Percentiles rank a stretch among this genome's conserved stretches.
These are phyloP conservation scores for Cryptococcus sp. DNA, from an alignment of 1,284 basidiomycete species.

Conservation along the genomic window DNA sequence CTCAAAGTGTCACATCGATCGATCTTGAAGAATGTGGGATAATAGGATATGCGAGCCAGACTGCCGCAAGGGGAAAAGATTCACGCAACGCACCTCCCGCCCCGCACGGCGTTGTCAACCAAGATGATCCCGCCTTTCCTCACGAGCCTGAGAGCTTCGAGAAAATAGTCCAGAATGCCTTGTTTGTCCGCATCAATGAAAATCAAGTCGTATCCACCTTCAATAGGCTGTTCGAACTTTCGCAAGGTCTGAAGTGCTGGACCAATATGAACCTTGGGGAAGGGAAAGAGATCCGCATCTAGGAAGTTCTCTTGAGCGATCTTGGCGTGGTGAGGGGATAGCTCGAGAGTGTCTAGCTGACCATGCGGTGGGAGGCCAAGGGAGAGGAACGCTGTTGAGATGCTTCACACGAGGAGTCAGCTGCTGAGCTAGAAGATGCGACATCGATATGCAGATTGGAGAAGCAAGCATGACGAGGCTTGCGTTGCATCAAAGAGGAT, in stretches of 20 bases:
- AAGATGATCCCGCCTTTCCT: constrained; percentile 42
- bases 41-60: no score
- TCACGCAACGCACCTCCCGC: constrained; percentile 33
- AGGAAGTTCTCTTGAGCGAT: constrained; percentile 42
- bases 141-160: constrained; percentile 34
- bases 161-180: constrained; percentile 38
- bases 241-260: constrained; percentile 34
- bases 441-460: not conserved
- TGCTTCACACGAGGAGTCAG: constrained; percentile 18
- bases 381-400: constrained; percentile 43
- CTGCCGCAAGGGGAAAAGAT: no score
- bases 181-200: constrained; percentile 50
- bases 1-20: not conserved
- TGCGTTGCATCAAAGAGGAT: no score
- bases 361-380: constrained; percentile 37
- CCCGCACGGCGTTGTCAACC: constrained; percentile 43
- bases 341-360: constrained; percentile 47
- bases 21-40: no score
- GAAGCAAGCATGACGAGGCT: not conserved
- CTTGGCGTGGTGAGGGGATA: constrained; percentile 33
- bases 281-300: constrained; percentile 41
- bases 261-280: constrained; percentile 43
- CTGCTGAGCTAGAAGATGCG: not conserved
- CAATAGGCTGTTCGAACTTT: constrained; percentile 12
- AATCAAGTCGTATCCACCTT: constrained; percentile 42